A percentile compares a stretch with the other conserved stretches of the same genome.
phyloP scores from a whole-genome alignment of 2,329 filamentous ascomycete genomes.

The Colletotrichum gigasporum region DNA sequence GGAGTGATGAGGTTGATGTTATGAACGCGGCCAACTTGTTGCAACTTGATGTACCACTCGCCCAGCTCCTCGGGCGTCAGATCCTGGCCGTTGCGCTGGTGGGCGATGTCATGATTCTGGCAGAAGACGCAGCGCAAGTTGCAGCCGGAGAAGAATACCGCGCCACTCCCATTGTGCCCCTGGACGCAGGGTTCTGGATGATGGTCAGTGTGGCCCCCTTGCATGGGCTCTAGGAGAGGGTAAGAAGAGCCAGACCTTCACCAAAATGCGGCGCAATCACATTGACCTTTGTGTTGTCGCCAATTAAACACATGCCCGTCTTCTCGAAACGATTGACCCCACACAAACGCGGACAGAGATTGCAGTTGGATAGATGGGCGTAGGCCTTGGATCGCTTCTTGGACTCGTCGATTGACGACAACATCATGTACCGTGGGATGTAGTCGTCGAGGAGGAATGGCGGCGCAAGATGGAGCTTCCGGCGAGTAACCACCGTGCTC shows the following conservation, averaged over 20 bases:
- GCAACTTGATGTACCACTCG: slow-evolving; percentile 85
- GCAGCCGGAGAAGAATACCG: slow-evolving; percentile 82
- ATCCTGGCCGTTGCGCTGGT: slow-evolving; percentile 83
- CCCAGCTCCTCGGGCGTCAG: slow-evolving; percentile 81
- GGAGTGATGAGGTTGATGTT: slow-evolving; percentile 91
- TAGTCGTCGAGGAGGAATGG: slow-evolving; percentile 80
- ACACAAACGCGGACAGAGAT: slow-evolving; percentile 81
- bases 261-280: slow-evolving; percentile 88
- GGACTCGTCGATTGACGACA: slow-evolving; percentile 74
- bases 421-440: slow-evolving; percentile 74
- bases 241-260: slow-evolving; percentile 60
- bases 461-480: slow-evolving; percentile 62
- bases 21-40: slow-evolving; percentile 82
- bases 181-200: slow-evolving; percentile 81
- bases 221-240: not conserved
- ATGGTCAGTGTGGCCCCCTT: slow-evolving; percentile 18
- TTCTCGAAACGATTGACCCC: slow-evolving; percentile 83
- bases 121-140: slow-evolving; percentile 81
- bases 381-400: slow-evolving; percentile 80
- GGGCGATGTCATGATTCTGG: slow-evolving; percentile 86
- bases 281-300: slow-evolving; percentile 80
- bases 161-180: slow-evolving; percentile 81
- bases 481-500: not conserved
- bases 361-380: slow-evolving; percentile 80
- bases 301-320: slow-evolving; percentile 82